Conservation (phyloP, 2,329 filamentous ascomycete genomes). For the Colletotrichum nymphaeae region DNA sequence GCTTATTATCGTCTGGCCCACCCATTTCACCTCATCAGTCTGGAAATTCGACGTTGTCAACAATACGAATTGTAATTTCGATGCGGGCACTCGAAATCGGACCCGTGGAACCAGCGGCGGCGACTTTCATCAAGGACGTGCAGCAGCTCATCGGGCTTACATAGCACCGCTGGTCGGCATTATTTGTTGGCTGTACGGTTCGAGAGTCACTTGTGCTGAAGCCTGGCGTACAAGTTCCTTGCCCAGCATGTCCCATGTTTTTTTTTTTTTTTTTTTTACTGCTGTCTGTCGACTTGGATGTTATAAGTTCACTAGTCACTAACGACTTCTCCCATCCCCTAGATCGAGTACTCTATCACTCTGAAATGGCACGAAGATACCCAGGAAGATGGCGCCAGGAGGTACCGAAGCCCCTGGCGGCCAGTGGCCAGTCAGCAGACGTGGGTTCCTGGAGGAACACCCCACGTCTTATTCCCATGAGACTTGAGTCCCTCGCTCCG, state of each 20-base stretch:
- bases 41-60: slow-evolving; percentile 7
- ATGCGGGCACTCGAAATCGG: not conserved
- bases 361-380: not conserved
- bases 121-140: not conserved
- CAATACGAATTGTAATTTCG: slow-evolving; percentile 31
- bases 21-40: not conserved
- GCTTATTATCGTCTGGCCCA: slow-evolving; percentile 1
- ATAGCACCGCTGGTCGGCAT: not conserved
- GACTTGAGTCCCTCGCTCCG: not conserved
- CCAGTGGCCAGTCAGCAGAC: slow-evolving; percentile 20
- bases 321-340: slow-evolving; percentile 1
- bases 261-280: not conserved
- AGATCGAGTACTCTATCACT: not conserved
- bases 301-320: not conserved
- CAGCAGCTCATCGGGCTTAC: not conserved
- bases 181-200: not conserved
- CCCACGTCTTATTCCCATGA: not conserved
- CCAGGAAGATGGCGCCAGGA: not conserved
- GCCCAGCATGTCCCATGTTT: not conserved
- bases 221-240: not conserved
- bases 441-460: slow-evolving; percentile 12
- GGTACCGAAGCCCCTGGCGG: slow-evolving; percentile 6
- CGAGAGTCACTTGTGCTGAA: not conserved
- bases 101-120: not conserved
- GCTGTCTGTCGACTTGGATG: not conserved